phyloP scores from a whole-genome alignment of 352 stramenopile genomes.

The Phytophthora sp. region DNA sequence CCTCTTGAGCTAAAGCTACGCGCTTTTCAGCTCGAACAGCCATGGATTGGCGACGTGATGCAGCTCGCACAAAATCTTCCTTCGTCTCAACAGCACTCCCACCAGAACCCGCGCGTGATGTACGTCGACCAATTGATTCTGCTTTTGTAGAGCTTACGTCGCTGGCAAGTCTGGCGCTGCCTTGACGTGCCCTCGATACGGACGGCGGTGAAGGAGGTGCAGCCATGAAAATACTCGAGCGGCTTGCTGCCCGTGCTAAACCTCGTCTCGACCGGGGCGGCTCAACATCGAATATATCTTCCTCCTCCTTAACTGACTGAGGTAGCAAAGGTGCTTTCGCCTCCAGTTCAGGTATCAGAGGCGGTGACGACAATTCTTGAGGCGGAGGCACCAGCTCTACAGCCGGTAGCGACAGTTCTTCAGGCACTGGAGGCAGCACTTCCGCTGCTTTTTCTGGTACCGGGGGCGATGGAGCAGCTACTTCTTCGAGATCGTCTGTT shows the following conservation, averaged over 20 bases:
- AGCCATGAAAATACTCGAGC: conserved; percentile 22
- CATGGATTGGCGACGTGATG: conserved; percentile 52
- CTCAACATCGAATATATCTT: too few species aligned
- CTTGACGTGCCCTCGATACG: background rate
- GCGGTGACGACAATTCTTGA: too few species aligned
- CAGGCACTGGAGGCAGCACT: too few species aligned
- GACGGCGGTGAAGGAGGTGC: conserved; percentile 8
- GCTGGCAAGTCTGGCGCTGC: conserved; percentile 11
- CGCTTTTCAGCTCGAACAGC: conserved; percentile 55
- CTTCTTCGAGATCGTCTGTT: conserved; percentile 39
- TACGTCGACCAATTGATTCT: background rate
- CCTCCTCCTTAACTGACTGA: too few species aligned
- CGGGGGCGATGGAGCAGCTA: too few species aligned
- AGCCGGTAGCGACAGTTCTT: too few species aligned
- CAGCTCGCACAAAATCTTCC: conserved; percentile 35
- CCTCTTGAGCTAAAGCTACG: conserved; percentile 46
- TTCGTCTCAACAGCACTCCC: conserved; percentile 17
- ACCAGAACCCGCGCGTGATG: background rate
- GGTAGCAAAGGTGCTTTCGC: too few species aligned
- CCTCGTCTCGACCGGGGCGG: background rate
- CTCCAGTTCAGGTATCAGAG: too few species aligned
- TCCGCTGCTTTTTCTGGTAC: too few species aligned
- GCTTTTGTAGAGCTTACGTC: background rate
- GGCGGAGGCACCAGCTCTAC: too few species aligned
- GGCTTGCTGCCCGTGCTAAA: background rate